Conservation (phyloP, 768 basidiomycete genomes). For the Termitomyces bulborhizus region DNA sequence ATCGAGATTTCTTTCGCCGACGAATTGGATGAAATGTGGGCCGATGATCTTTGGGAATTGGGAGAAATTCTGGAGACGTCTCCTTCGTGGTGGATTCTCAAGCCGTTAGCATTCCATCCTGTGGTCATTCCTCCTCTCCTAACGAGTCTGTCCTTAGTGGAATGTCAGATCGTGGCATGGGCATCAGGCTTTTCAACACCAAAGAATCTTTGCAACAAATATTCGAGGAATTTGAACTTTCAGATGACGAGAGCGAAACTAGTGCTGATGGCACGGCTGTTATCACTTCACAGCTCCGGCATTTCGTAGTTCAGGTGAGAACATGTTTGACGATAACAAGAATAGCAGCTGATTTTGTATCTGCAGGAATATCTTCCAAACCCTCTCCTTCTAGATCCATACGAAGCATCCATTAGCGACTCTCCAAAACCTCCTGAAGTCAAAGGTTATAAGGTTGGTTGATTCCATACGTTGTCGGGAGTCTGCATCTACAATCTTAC, state of each 20-base stretch:
- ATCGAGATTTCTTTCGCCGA: constrained; percentile 87
- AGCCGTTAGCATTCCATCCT: constrained; percentile 49
- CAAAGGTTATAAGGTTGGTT: constrained; percentile 54
- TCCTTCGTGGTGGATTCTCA: constrained; percentile 85
- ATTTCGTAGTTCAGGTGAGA: constrained; percentile 91
- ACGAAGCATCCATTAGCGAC: constrained; percentile 30
- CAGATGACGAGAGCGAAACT: constrained; percentile 40
- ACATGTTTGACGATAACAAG: neutral
- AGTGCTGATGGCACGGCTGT: constrained; percentile 47
- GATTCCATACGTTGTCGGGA: neutral
- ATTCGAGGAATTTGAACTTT: constrained; percentile 74
- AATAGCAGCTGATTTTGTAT: neutral
- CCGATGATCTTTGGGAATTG: constrained; percentile 91
- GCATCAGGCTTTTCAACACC: constrained; percentile 83
- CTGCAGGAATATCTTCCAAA: constrained; percentile 79
- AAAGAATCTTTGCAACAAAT: constrained; percentile 67
- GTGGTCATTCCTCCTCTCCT: neutral
- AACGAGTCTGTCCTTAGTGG: constrained; percentile 35
- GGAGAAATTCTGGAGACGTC: constrained; percentile 48
- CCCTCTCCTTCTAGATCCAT: constrained; percentile 76
- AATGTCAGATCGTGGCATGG: constrained; percentile 95
- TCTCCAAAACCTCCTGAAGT: constrained; percentile 17
- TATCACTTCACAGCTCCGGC: constrained; percentile 80
- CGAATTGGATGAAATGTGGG: constrained; percentile 90
- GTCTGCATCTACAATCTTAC: neutral